Conservation (phyloP, 306 rosid species). For the Senna siamea region DNA sequence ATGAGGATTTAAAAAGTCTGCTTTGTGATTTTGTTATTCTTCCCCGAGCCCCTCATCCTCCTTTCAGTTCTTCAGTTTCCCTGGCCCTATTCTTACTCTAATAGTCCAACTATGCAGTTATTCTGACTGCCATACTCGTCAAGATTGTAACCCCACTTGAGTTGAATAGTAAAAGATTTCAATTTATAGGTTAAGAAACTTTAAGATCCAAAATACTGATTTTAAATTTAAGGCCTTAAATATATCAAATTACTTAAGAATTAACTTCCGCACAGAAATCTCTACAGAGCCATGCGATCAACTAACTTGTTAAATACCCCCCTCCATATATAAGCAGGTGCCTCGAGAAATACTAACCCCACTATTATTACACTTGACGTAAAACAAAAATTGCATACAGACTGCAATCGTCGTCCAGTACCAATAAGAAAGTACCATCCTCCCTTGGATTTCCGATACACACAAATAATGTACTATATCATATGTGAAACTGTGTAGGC, state of each 20-base stretch:
- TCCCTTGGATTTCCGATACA: constrained; percentile 27
- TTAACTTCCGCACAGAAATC: constrained; percentile 13
- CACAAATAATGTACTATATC: constrained; percentile 30
- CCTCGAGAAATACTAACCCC: not conserved
- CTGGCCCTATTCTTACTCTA: not conserved
- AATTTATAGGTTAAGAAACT: constrained; percentile 6
- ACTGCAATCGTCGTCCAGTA: constrained; percentile 30
- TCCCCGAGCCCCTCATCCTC: constrained; percentile 24
- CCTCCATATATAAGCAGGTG: not conserved
- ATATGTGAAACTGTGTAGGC: constrained; percentile 12
- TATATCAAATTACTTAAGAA: not conserved
- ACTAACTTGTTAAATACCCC: constrained; percentile 19
- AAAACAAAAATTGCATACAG: constrained; percentile 30
- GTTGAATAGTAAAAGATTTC: constrained; percentile 12
- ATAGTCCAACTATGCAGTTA: constrained; percentile 7
- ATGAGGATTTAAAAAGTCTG: not conserved
- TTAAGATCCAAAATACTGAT: constrained; percentile 8
- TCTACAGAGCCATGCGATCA: not conserved
- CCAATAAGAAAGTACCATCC: constrained; percentile 20
- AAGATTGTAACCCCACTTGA: constrained; percentile 19
- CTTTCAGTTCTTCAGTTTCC: constrained; percentile 14
- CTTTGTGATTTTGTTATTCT: constrained; percentile 17
- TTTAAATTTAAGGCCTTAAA: constrained; percentile 3
- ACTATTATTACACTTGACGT: not conserved
- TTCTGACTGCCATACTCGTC: not conserved